Percentiles rank a stretch among this genome's conserved stretches.
These are phyloP conservation scores for Rauvolfia tetraphylla DNA, from an alignment of 257 asterid species.

Conservation along the genomic window DNA sequence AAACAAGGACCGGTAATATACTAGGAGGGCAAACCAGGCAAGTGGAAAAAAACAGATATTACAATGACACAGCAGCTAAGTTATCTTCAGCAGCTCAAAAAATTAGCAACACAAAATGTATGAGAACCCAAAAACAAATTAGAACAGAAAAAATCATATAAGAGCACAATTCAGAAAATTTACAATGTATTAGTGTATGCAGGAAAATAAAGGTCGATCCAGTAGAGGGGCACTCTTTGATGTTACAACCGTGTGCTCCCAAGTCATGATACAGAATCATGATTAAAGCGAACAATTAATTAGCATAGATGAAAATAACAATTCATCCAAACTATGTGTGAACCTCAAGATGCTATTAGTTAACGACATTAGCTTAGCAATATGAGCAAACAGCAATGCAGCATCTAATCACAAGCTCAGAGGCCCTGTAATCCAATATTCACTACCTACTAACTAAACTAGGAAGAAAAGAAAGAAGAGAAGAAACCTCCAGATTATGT, in stretches of 20 bases:
- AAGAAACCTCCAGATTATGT: neutral
- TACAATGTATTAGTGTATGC: neutral
- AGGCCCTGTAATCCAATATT: neutral
- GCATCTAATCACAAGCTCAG: neutral
- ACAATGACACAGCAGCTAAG: neutral
- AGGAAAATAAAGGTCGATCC: too few species aligned
- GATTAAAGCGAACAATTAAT: too few species aligned
- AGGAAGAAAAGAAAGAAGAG: too few species aligned
- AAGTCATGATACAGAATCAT: neutral
- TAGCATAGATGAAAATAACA: neutral
- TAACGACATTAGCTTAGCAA: neutral
- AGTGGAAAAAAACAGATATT: neutral
- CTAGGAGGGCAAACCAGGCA: neutral
- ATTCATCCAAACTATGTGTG: neutral
- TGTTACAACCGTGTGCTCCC: neutral
- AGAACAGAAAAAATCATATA: neutral
- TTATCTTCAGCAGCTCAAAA: neutral
- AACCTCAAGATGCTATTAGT: neutral
- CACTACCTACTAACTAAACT: neutral
- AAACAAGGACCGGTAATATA: neutral
- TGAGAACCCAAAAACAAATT: neutral
- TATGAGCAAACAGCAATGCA: neutral
- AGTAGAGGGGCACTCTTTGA: neutral
- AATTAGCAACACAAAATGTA: neutral
- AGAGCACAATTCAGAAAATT: neutral